These are phyloP conservation scores for Verticillium longisporum DNA, from an alignment of 2,329 filamentous ascomycete species.

Conservation along the genomic window DNA sequence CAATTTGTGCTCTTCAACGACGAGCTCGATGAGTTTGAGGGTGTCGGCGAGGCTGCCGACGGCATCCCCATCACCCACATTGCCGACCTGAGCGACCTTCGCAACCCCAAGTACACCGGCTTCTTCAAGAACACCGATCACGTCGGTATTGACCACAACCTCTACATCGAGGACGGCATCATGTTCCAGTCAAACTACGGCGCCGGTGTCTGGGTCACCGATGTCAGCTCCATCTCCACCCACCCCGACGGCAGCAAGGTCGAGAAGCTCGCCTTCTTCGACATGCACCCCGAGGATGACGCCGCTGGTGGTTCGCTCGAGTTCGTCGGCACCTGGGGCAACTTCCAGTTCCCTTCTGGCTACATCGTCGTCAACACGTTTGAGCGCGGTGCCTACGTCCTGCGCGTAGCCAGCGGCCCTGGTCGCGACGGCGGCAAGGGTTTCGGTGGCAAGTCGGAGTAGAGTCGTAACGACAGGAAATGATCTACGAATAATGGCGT, in stretches of 20 bases:
- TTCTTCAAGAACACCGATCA: constrained; percentile 28
- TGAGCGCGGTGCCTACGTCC: constrained; percentile 35
- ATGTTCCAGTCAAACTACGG: constrained; percentile 41
- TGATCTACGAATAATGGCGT: neutral
- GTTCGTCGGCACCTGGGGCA: constrained; percentile 37
- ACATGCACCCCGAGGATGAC: constrained; percentile 40
- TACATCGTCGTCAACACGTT: constrained; percentile 41
- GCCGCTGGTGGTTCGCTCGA: constrained; percentile 23
- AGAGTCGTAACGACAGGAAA: neutral
- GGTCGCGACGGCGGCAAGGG: neutral
- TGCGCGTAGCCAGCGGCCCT: neutral
- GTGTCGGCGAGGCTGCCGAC: constrained; percentile 22
- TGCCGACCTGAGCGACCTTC: constrained; percentile 35
- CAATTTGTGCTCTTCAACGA: constrained; percentile 33
- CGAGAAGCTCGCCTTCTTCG: constrained; percentile 36
- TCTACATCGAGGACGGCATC: constrained; percentile 32
- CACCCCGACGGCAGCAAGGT: constrained; percentile 32
- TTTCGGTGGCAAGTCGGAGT: neutral
- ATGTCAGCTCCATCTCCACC: constrained; percentile 20
- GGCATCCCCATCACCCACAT: constrained; percentile 42
- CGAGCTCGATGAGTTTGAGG: constrained; percentile 31
- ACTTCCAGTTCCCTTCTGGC: constrained; percentile 36
- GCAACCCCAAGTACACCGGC: constrained; percentile 29
- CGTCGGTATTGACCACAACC: constrained; percentile 38
- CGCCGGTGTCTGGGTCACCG: constrained; percentile 33